Conservation (phyloP, 2,329 filamentous ascomycete species). For the Alternaria angustiovoidea region DNA sequence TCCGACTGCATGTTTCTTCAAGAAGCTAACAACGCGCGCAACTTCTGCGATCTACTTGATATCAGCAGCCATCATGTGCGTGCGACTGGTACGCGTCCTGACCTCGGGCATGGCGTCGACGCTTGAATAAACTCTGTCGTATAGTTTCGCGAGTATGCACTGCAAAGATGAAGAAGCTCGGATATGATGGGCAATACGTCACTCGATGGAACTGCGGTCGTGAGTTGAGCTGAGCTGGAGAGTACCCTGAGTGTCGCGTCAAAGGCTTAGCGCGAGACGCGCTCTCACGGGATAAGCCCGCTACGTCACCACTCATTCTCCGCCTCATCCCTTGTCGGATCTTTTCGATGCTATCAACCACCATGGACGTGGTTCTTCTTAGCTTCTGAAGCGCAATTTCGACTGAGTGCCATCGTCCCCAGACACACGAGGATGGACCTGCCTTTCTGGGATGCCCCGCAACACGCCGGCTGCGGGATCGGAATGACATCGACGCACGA, state of each 20-base stretch:
- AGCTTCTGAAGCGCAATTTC: background rate
- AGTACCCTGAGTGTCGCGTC: constrained; percentile 3
- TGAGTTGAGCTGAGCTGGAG: constrained; percentile 3
- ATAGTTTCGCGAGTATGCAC: background rate
- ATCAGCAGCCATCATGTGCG: constrained; percentile 16
- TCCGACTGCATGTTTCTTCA: constrained; percentile 83
- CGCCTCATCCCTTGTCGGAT: background rate
- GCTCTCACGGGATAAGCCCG: constrained; percentile 39
- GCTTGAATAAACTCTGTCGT: background rate
- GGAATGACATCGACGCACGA: constrained; percentile 29
- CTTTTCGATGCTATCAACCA: background rate
- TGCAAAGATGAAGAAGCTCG: background rate
- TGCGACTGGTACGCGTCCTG: constrained; percentile 12
- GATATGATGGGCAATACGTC: background rate
- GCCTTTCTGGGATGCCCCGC: constrained; percentile 33
- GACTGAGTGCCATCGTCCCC: background rate
- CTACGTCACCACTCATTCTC: constrained; percentile 35
- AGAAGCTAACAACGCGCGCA: constrained; percentile 84
- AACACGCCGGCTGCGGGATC: constrained; percentile 13
- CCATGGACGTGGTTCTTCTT: background rate
- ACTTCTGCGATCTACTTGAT: constrained; percentile 63
- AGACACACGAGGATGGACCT: constrained; percentile 25
- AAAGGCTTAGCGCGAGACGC: constrained; percentile 30
- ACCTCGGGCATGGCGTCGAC: constrained; percentile 49
- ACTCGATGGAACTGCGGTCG: constrained; percentile 3